Conservation (phyloP, 2,329 filamentous ascomycete genomes). For the Ascomycota sp. region DNA sequence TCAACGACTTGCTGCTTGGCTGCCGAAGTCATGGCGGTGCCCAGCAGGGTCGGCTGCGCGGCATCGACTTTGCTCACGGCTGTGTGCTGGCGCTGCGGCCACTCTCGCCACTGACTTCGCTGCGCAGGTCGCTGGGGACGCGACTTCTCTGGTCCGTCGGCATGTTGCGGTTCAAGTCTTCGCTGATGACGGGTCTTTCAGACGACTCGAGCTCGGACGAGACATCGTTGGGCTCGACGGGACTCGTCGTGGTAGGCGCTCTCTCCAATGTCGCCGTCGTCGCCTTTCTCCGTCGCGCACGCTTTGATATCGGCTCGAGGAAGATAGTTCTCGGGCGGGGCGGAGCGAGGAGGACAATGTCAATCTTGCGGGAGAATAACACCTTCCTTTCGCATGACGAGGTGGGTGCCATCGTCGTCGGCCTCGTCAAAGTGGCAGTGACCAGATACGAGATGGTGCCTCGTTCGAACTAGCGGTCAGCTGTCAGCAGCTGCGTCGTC, state of each 20-base stretch:
- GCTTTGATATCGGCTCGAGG: slow-evolving; percentile 65
- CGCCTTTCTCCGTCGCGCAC: slow-evolving; percentile 38
- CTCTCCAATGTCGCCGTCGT: slow-evolving; percentile 24
- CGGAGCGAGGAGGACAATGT: slow-evolving; percentile 53
- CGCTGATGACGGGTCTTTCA: slow-evolving; percentile 18
- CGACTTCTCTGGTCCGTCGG: slow-evolving; percentile 19
- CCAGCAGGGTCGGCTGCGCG: slow-evolving; percentile 13
- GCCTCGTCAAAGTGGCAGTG: slow-evolving; percentile 73
- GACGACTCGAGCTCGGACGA: slow-evolving; percentile 16
- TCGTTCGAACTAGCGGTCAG: slow-evolving; percentile 60
- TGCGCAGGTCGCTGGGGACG: slow-evolving; percentile 34
- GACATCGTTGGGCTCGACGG: slow-evolving; percentile 17
- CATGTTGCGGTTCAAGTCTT: slow-evolving; percentile 18
- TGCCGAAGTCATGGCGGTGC: slow-evolving; percentile 9
- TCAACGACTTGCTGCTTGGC: slow-evolving; percentile 25
- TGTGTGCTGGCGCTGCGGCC: slow-evolving; percentile 44
- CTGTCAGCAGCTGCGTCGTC: slow-evolving; percentile 2
- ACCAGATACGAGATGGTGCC: slow-evolving; percentile 85
- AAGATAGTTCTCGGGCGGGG: slow-evolving; percentile 71
- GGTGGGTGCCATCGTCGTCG: slow-evolving; percentile 66
- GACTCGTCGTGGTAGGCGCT: slow-evolving; percentile 17
- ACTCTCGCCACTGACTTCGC: slow-evolving; percentile 53
- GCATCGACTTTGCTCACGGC: slow-evolving; percentile 32
- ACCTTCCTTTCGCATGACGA: slow-evolving; percentile 66
- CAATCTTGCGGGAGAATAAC: slow-evolving; percentile 60